These are phyloP conservation scores for Bimuria novae-zelandiae DNA, from an alignment of 2,329 filamentous ascomycete species.

Conservation along the genomic window DNA sequence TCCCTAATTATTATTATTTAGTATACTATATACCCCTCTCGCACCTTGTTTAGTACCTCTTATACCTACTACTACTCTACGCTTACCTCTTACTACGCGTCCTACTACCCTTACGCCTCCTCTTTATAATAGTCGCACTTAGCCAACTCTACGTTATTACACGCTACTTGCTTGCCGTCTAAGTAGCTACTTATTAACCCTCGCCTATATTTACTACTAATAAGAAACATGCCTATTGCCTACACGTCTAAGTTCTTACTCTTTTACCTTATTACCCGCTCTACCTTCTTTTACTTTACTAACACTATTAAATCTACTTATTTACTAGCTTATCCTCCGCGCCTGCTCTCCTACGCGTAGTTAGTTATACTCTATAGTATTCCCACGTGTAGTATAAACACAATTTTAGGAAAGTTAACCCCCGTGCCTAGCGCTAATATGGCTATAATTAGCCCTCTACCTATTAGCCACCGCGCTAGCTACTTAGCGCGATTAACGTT, in stretches of 20 bases:
- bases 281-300: slow-evolving; percentile 10
- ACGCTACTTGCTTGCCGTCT: slow-evolving; percentile 5
- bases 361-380: slow-evolving; percentile 18
- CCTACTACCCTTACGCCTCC: not conserved
- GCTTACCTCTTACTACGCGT: slow-evolving; percentile 4
- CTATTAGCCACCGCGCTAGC: not conserved
- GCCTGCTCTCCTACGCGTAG: slow-evolving; percentile 13
- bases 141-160: slow-evolving; percentile 1
- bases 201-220: slow-evolving; percentile 4
- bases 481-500: not conserved
- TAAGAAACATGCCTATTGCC: slow-evolving; percentile 7
- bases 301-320: slow-evolving; percentile 9
- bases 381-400: slow-evolving; percentile 11
- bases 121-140: slow-evolving; percentile 5
- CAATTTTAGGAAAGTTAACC: not conserved
- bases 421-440: not conserved
- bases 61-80: slow-evolving; percentile 2
- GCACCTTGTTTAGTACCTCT: not conserved
- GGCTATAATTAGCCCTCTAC: not conserved
- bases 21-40: not conserved
- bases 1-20: not conserved
- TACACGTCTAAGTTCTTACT: slow-evolving; percentile 5
- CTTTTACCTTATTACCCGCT: slow-evolving; percentile 9
- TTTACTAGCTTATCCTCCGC: slow-evolving; percentile 5
- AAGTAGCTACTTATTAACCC: slow-evolving; percentile 14